Percentiles rank a stretch among this genome's conserved stretches.
These are phyloP conservation scores for Lipomyces mesembrius DNA, from an alignment of 805 yeast species.

Conservation along the genomic window DNA sequence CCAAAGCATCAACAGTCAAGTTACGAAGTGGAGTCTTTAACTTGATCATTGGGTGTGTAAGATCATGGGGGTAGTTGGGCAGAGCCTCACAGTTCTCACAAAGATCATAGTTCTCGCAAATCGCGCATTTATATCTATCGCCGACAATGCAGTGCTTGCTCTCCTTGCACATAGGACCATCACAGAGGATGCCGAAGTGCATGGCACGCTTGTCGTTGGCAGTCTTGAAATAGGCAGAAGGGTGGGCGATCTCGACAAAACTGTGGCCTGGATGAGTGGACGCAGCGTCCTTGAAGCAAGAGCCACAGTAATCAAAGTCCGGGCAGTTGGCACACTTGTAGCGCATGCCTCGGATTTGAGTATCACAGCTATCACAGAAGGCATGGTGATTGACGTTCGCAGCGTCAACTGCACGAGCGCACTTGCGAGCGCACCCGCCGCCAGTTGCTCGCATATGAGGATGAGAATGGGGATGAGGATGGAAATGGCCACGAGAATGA, in stretches of 20 bases:
- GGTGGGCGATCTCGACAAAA: conserved; percentile 31
- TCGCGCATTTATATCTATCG: conserved; percentile 54
- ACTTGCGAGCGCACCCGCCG: neutral
- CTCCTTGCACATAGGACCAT: conserved; percentile 42
- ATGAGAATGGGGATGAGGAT: neutral
- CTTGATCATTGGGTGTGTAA: conserved; percentile 39
- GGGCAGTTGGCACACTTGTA: conserved; percentile 55
- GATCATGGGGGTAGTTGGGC: conserved; percentile 33
- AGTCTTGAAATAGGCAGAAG: conserved; percentile 15
- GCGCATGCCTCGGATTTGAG: conserved; percentile 49
- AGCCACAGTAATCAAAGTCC: conserved; percentile 56
- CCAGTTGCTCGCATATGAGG: neutral
- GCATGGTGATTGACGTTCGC: conserved; percentile 35
- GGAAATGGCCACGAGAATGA: conserved; percentile 3
- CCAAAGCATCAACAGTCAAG: conserved; percentile 19
- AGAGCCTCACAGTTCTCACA: conserved; percentile 49
- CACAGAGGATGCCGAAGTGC: conserved; percentile 39
- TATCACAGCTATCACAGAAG: conserved; percentile 40
- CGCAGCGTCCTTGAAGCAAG: conserved; percentile 41
- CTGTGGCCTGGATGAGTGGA: conserved; percentile 37
- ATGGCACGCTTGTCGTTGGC: neutral
- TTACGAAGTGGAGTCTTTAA: conserved; percentile 43
- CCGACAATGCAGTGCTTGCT: conserved; percentile 45
- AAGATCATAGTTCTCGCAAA: conserved; percentile 56
- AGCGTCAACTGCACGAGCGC: conserved; percentile 5